These are phyloP conservation scores for Yamadazyma mexicana DNA, from an alignment of 1,139 yeast species.

Conservation along the genomic window DNA sequence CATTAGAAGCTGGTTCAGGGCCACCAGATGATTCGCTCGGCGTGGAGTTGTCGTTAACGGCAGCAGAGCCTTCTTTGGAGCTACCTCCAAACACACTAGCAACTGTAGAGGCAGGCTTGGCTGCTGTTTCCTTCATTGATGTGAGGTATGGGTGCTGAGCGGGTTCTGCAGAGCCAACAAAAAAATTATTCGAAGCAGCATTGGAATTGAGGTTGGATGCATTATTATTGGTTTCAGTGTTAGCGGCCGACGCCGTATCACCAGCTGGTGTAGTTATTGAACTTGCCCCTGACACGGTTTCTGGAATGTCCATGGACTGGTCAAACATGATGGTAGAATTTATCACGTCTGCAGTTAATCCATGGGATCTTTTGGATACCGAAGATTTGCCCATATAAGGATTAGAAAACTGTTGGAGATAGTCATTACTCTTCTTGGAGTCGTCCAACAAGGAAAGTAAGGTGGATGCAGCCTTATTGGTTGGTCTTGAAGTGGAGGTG, in stretches of 20 bases:
- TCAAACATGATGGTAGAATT: constrained; percentile 37
- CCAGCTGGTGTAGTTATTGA: constrained; percentile 17
- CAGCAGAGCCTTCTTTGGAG: background rate
- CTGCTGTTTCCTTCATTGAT: background rate
- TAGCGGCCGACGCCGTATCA: constrained; percentile 12
- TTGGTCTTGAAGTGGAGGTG: constrained; percentile 20
- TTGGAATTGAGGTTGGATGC: background rate
- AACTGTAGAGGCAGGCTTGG: background rate
- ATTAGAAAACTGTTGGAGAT: constrained; percentile 42
- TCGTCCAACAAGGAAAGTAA: constrained; percentile 62
- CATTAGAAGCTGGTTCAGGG: background rate
- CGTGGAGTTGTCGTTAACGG: constrained; percentile 1
- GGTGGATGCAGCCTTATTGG: constrained; percentile 68
- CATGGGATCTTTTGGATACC: constrained; percentile 14
- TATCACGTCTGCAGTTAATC: constrained; percentile 37
- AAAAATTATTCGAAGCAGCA: too few species aligned
- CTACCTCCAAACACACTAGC: background rate
- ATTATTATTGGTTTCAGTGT: background rate
- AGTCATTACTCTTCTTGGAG: constrained; percentile 14
- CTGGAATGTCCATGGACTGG: constrained; percentile 22
- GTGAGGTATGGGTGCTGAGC: background rate
- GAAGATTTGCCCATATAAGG: constrained; percentile 36
- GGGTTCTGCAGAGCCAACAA: background rate
- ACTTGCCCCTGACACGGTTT: constrained; percentile 13
- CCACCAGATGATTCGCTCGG: background rate